phyloP scores from a whole-genome alignment of 192 early-diverging fungal genomes.

The Obelidium mucronatum region DNA sequence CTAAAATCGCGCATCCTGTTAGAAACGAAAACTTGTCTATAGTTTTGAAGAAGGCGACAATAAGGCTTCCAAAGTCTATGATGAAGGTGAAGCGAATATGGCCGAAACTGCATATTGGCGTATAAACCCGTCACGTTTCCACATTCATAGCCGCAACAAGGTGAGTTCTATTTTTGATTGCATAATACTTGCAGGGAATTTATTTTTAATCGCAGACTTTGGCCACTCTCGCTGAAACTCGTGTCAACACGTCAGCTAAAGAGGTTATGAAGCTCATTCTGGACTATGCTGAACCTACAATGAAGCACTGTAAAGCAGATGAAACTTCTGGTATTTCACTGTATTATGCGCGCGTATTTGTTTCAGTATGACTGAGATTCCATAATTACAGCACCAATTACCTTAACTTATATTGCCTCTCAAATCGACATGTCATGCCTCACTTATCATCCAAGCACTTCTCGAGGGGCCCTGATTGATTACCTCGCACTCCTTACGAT shows the following conservation, averaged over 20 bases:
- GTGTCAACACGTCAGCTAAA: constrained; percentile 42
- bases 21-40: constrained; percentile 49
- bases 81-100: constrained; percentile 32
- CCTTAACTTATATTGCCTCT: constrained; percentile 19
- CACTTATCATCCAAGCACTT: constrained; percentile 17
- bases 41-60: constrained; percentile 41
- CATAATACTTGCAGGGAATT: not conserved
- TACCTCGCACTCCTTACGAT: constrained; percentile 48
- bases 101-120: constrained; percentile 19
- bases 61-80: constrained; percentile 37
- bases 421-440: constrained; percentile 4
- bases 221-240: constrained; percentile 31
- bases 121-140: constrained; percentile 36
- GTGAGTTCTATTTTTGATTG: constrained; percentile 7
- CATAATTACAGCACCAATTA: constrained; percentile 21
- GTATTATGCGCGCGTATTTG: too few relatives aligned
- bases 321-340: constrained; percentile 35
- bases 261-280: constrained; percentile 43
- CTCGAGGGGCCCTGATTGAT: constrained; percentile 37
- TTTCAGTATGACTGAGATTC: too few relatives aligned
- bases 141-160: constrained; percentile 42
- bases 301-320: constrained; percentile 45
- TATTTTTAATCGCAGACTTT: constrained; percentile 15
- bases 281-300: constrained; percentile 23
- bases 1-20: not conserved